phyloP scores from a whole-genome alignment of 306 rosid genomes.

The Psophocarpus tetragonolobus region DNA sequence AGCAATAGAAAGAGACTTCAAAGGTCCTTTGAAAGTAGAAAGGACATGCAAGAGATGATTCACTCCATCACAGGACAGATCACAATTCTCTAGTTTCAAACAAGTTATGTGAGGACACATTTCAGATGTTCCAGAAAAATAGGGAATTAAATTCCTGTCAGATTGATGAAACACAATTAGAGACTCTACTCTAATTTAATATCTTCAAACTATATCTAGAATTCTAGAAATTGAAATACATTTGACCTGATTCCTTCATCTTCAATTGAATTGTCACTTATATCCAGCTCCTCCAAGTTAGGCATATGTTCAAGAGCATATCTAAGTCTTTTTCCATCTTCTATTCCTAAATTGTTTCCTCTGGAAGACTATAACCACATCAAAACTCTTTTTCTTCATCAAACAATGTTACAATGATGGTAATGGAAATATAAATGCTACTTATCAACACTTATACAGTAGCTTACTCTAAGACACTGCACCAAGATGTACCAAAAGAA shows the following conservation, averaged over 20 bases:
- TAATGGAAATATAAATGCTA: constrained; percentile 15
- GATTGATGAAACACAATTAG: constrained; percentile 40
- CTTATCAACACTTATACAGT: constrained; percentile 16
- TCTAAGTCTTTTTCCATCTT: constrained; percentile 62
- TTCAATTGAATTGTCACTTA: constrained; percentile 78
- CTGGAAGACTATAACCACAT: constrained; percentile 48
- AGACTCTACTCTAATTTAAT: constrained; percentile 24
- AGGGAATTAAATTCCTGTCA: constrained; percentile 75
- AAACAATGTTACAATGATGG: constrained; percentile 2
- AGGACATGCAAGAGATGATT: constrained; percentile 54
- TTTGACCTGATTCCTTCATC: constrained; percentile 82
- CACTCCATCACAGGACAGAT: constrained; percentile 66
- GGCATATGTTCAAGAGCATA: constrained; percentile 67
- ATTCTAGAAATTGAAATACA: constrained; percentile 31
- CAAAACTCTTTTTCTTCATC: constrained; percentile 24
- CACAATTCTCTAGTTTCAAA: constrained; percentile 71
- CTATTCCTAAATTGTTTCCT: constrained; percentile 66
- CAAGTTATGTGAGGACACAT: constrained; percentile 49
- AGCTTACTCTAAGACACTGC: constrained; percentile 22
- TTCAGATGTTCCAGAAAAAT: constrained; percentile 56
- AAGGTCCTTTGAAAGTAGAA: constrained; percentile 54
- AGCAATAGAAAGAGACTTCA: constrained; percentile 83
- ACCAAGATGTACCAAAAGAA: constrained; percentile 23
- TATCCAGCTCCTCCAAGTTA: constrained; percentile 83
- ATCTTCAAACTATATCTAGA: constrained; percentile 23